Conservation (phyloP, 495 filamentous ascomycete species). For the Podospora conica region DNA sequence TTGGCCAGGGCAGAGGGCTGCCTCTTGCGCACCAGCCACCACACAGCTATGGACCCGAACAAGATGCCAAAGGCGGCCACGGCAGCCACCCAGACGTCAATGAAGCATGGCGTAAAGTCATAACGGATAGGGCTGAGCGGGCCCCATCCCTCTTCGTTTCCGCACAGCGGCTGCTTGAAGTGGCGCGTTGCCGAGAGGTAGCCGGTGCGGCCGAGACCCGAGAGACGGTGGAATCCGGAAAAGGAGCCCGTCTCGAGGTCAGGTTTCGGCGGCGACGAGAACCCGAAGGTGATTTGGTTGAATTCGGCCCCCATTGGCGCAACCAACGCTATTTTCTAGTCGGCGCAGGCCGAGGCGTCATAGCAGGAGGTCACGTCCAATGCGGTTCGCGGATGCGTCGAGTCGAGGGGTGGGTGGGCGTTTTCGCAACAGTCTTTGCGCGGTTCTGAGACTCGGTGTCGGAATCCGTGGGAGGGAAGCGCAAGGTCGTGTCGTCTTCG, state of each 20-base stretch:
- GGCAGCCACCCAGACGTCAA: slow-evolving; percentile 73
- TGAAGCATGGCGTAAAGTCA: slow-evolving; percentile 95
- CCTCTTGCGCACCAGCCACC: slow-evolving; percentile 55
- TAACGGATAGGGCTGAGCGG: slow-evolving; percentile 76
- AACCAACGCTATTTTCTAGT: slow-evolving; percentile 17
- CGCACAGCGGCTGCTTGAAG: slow-evolving; percentile 65
- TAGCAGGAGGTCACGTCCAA: slow-evolving; percentile 14
- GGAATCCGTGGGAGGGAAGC: not conserved
- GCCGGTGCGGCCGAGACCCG: slow-evolving; percentile 32
- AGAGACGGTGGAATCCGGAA: slow-evolving; percentile 40
- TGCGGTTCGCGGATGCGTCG: not conserved
- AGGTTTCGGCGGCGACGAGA: slow-evolving; percentile 39
- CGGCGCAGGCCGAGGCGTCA: slow-evolving; percentile 15
- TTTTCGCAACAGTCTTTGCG: not conserved
- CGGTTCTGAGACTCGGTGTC: not conserved
- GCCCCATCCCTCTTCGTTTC: slow-evolving; percentile 90
- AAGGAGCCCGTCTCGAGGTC: slow-evolving; percentile 48
- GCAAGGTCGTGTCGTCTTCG: not conserved
- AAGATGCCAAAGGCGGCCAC: slow-evolving; percentile 74
- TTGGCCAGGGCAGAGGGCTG: slow-evolving; percentile 62
- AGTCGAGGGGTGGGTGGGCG: not conserved
- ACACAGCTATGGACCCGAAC: slow-evolving; percentile 66
- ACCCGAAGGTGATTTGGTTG: slow-evolving; percentile 10
- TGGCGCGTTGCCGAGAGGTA: slow-evolving; percentile 41
- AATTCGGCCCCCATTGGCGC: slow-evolving; percentile 27